These are phyloP conservation scores for Mrakia gelida DNA, from an alignment of 768 basidiomycete genomes.

Conservation along the genomic window DNA sequence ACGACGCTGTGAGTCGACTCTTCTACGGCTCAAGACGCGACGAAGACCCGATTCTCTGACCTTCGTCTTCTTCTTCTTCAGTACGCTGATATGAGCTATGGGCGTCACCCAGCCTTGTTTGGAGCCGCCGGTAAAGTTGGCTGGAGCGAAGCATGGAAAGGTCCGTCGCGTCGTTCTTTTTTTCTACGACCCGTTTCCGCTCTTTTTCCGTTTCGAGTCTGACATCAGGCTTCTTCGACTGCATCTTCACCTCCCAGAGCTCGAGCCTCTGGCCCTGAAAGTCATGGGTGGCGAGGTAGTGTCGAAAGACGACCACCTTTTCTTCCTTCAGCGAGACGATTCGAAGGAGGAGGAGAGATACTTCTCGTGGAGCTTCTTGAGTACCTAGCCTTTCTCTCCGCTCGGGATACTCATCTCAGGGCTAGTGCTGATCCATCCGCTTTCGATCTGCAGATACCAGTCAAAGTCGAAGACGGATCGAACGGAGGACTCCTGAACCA, in stretches of 20 bases:
- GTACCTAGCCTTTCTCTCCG: not conserved
- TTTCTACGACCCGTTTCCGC: too few species aligned
- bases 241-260: not conserved
- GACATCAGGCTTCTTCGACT: not conserved
- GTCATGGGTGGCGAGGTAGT: not conserved
- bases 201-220: not conserved
- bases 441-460: not conserved
- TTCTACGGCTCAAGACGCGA: too few species aligned
- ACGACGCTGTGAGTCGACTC: not conserved
- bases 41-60: too few species aligned
- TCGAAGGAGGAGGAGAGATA: slow-evolving; percentile 14
- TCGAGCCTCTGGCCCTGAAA: not conserved
- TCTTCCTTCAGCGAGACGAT: slow-evolving; percentile 24
- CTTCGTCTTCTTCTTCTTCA: not conserved
- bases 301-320: slow-evolving; percentile 7
- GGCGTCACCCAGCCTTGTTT: not conserved
- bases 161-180: not conserved
- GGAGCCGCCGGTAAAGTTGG: not conserved
- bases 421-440: not conserved
- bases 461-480: slow-evolving; percentile 1
- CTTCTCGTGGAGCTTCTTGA: not conserved
- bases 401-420: not conserved
- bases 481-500: not conserved
- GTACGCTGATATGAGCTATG: slow-evolving; percentile 15
- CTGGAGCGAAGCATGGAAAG: not conserved